Conservation (phyloP, 805 yeast species). For the Kodamaea lidongshanica region DNA sequence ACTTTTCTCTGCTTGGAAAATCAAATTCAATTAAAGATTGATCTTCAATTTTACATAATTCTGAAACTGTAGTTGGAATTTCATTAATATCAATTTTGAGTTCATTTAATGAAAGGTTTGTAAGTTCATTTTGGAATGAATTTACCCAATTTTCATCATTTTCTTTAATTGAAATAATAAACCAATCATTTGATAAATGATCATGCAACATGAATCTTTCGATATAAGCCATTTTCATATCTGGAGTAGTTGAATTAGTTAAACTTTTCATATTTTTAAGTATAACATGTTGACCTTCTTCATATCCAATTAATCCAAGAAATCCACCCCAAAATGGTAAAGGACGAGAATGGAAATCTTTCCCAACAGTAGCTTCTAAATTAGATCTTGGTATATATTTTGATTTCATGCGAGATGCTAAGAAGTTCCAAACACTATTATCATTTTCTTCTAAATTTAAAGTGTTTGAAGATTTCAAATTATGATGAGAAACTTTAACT, state of each 20-base stretch:
- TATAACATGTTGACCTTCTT: conserved; percentile 59
- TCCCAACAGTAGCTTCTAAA: conserved; percentile 16
- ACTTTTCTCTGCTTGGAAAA: conserved; percentile 49
- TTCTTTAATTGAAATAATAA: conserved; percentile 45
- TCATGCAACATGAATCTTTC: conserved; percentile 59
- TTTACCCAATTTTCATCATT: conserved; percentile 30
- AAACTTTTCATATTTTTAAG: conserved; percentile 30
- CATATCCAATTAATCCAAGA: conserved; percentile 81
- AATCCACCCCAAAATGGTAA: conserved; percentile 90
- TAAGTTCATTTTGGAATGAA: conserved; percentile 10
- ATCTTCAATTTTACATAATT: conserved; percentile 18
- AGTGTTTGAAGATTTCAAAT: conserved; percentile 2
- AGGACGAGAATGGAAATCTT: conserved; percentile 16
- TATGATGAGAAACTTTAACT: conserved; percentile 25
- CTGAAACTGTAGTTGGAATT: conserved; percentile 22
- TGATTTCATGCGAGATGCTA: conserved; percentile 44
- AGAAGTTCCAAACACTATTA: conserved; percentile 45
- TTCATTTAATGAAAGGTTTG: conserved; percentile 1
- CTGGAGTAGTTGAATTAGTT: conserved; percentile 48
- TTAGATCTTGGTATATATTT: conserved; percentile 25
- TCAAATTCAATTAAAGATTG: conserved; percentile 28
- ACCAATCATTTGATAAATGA: conserved; percentile 39
- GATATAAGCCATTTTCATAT: conserved; percentile 65
- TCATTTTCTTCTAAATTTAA: conserved; percentile 1
- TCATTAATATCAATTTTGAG: conserved; percentile 12